Evolutionary conservation across 2,329 filamentous ascomycete genomes (phyloP).

Genomic region (Chalara sp.): DNA sequence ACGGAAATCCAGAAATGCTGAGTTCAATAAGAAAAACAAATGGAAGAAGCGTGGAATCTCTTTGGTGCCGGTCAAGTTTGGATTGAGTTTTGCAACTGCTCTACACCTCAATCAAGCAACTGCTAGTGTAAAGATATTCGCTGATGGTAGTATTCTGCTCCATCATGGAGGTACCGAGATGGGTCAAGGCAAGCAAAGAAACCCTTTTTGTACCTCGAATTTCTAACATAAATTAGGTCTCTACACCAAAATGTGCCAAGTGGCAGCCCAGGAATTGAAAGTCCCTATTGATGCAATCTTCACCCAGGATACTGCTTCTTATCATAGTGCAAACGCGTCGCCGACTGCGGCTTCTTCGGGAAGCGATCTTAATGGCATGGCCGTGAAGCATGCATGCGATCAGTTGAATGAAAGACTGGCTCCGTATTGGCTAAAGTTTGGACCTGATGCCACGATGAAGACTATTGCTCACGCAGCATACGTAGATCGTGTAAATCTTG

Average conservation of each 20-base stretch:
- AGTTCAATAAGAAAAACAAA: conserved; percentile 78
- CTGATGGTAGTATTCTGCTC: conserved; percentile 84
- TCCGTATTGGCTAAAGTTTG: conserved; percentile 78
- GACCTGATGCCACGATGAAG: conserved; percentile 72
- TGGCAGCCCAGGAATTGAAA: conserved; percentile 78
- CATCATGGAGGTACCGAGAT: conserved; percentile 95
- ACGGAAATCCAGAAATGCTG: conserved; percentile 59
- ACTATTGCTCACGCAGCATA: conserved; percentile 85
- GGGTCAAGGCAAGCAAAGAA: conserved; percentile 58
- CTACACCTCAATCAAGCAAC: conserved; percentile 93
- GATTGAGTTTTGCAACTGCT: conserved; percentile 83
- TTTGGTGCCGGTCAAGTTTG: conserved; percentile 87
- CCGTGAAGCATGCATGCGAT: conserved; percentile 82
- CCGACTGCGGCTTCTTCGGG: conserved; percentile 88
- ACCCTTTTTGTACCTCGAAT: too few relatives aligned
- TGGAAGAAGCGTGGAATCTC: conserved; percentile 82
- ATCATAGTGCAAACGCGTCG: conserved; percentile 88
- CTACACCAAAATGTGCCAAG: conserved; percentile 93
- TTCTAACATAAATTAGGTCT: conserved; percentile 32
- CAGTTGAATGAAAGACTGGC: conserved; percentile 80
- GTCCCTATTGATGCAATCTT: conserved; percentile 75
- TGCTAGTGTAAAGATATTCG: conserved; percentile 90
- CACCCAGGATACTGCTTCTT: conserved; percentile 89
- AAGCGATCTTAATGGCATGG: conserved; percentile 93
- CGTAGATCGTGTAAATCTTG: conserved; percentile 88